Percentiles rank a stretch among this genome's conserved stretches.
Conservation (phyloP, 2,329 filamentous ascomycete species). For the Fusarium equiseti region DNA sequence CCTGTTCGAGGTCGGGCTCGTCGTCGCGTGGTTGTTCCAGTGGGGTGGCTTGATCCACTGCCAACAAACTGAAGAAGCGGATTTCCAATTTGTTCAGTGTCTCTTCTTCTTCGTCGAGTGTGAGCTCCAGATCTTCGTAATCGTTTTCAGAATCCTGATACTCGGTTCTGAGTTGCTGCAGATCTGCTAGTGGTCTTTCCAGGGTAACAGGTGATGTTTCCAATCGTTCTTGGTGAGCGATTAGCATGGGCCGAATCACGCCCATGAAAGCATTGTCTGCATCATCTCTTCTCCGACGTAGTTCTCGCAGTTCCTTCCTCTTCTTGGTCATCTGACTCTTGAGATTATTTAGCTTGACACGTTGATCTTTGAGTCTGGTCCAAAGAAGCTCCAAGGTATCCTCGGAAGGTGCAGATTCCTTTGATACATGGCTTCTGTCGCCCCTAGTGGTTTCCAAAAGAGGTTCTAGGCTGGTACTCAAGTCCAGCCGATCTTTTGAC, state of each 20-base stretch:
- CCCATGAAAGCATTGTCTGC: constrained; percentile 58
- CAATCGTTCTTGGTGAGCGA: constrained; percentile 43
- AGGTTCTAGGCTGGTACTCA: constrained; percentile 14
- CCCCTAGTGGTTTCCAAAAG: constrained; percentile 22
- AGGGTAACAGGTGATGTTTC: constrained; percentile 44
- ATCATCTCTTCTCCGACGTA: constrained; percentile 52
- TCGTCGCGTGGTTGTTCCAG: constrained; percentile 16
- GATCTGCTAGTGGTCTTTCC: constrained; percentile 49
- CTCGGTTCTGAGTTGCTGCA: constrained; percentile 55
- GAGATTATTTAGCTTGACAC: constrained; percentile 47
- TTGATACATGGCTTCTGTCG: constrained; percentile 22
- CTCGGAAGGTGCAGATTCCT: constrained; percentile 43
- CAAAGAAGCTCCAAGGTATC: constrained; percentile 53
- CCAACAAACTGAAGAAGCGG: constrained; percentile 55
- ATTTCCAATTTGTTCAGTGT: constrained; percentile 54
- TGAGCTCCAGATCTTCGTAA: constrained; percentile 54
- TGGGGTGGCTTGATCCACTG: constrained; percentile 44
- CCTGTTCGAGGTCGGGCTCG: constrained; percentile 17
- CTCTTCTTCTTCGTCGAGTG: constrained; percentile 54
- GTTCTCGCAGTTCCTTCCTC: constrained; percentile 49
- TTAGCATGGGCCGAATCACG: constrained; percentile 53
- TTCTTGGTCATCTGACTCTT: constrained; percentile 51
- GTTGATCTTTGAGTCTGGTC: constrained; percentile 53
- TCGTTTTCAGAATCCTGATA: constrained; percentile 53
- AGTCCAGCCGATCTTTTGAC: constrained; percentile 34